Evolutionary conservation across 2,329 filamentous ascomycete species (phyloP), one percentile per base, ranked within the genome.

Genomic region (Trichoderma afroharzianum): DNA sequence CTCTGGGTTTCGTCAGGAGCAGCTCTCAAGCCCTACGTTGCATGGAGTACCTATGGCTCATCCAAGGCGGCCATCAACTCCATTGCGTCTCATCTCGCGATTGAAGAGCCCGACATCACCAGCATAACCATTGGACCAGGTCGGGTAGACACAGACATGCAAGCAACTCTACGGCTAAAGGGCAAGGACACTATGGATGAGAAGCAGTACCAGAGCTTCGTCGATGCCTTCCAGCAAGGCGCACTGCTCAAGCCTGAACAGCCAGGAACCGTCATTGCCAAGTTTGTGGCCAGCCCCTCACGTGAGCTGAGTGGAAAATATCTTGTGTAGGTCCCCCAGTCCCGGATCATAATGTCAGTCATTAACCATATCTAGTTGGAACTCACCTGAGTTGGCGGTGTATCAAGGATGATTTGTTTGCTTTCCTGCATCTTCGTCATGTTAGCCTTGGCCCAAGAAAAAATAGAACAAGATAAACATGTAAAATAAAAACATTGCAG

Each of bases 91-190:
- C 93, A 95, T 43, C 81, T 98, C 43, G 88, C 89, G 0, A 85
- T 86, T 1, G 95, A 98, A 78, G 95, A 97, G 80, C 90, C 91
- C 1, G 85, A 90, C 15, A 89, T 97, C 58, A 92, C 88, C 0
- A 90, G 89, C 14, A 82, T 97, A 0, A 86, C 93, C 0, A 84
- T 98, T 39, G 86, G 91, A 4, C 95, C 95, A 0, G 95, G 95
- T 3, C 89, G 93, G 59, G 92, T 97, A 8, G 92, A 97, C 78
- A 98, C 95, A 0, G 91, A 91, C 66, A 98, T 98, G 95, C 95
- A 97, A 80, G 86, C 86, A n/a, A 88, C 92, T 71, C 88, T 99
- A 71, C 86, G 96, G 64, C 90, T 94, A 61, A 79, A 82, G 4
- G 87, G 85, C 57, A 80, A 82, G 47, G 78, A 79, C 2, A 80